phyloP scores from a whole-genome alignment of 2,329 filamentous ascomycete species.

The Aspergillus neotritici region DNA sequence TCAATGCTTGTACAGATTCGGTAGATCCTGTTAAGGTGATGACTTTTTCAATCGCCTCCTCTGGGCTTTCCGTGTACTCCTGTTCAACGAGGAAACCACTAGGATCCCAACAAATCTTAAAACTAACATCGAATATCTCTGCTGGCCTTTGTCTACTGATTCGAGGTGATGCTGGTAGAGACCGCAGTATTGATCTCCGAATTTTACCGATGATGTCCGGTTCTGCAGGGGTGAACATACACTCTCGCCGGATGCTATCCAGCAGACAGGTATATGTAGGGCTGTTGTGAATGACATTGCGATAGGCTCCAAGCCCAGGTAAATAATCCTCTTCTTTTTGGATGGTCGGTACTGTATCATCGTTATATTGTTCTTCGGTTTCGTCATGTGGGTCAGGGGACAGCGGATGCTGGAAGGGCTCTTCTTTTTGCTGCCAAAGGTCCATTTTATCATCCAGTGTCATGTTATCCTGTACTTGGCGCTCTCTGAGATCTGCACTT shows the following conservation, averaged over 20 bases:
- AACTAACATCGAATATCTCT: background rate
- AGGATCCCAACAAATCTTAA: background rate
- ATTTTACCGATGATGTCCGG: background rate
- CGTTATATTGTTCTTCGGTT: too few relatives aligned
- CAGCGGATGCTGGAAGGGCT: too few relatives aligned
- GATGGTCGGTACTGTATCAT: too few relatives aligned
- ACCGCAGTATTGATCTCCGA: background rate
- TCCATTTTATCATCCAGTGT: too few relatives aligned
- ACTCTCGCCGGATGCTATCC: background rate
- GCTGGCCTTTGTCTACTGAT: background rate
- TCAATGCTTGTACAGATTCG: background rate
- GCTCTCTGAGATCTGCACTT: too few relatives aligned
- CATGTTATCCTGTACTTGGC: too few relatives aligned
- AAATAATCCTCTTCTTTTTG: background rate
- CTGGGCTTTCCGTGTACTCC: background rate
- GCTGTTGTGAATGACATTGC: background rate
- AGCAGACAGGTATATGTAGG: background rate
- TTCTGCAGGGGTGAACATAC: background rate
- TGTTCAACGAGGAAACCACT: background rate
- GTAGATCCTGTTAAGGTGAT: background rate
- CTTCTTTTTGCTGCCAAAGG: too few relatives aligned
- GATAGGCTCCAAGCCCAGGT: background rate
- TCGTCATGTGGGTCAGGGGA: too few relatives aligned
- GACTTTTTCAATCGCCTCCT: background rate
- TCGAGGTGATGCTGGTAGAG: background rate